A percentile compares a stretch with the other conserved stretches of the same genome.
These are phyloP conservation scores for Lactifluus subvellereus DNA, from an alignment of 768 basidiomycete species.

Conservation along the genomic window DNA sequence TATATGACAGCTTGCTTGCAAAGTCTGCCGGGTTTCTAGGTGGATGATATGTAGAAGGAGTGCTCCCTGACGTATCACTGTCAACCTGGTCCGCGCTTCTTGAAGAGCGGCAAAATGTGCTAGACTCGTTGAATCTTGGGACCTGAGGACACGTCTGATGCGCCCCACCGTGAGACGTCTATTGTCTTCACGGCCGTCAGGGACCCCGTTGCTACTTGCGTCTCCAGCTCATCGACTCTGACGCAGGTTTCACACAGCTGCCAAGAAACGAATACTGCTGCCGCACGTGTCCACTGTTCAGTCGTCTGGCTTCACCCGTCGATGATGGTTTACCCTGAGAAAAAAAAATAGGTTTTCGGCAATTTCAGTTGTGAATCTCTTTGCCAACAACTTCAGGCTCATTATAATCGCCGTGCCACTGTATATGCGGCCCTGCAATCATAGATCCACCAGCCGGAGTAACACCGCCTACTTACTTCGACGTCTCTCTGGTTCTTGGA, in stretches of 20 bases:
- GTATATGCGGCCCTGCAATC: background rate
- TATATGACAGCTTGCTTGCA: background rate
- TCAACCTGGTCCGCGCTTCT: background rate
- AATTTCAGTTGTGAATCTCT: background rate
- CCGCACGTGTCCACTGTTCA: background rate
- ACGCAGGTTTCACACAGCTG: background rate
- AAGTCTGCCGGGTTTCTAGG: constrained; percentile 5
- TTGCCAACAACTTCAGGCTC: background rate
- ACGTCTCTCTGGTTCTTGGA: background rate
- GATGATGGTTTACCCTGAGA: background rate
- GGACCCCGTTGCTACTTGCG: constrained; percentile 11
- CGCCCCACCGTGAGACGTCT: background rate
- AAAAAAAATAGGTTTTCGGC: background rate
- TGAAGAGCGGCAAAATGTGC: background rate
- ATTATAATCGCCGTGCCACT: background rate
- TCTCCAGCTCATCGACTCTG: background rate
- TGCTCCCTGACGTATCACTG: background rate
- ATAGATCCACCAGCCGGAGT: background rate
- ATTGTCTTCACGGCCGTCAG: constrained; percentile 3
- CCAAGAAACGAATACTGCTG: background rate
- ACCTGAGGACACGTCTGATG: background rate
- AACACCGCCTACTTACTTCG: background rate
- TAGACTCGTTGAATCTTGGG: background rate
- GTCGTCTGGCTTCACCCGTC: background rate
- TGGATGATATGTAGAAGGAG: background rate